Base-by-base conservation (phyloP, 345 rosid genomes). In the Mangifera indica region DNA sequence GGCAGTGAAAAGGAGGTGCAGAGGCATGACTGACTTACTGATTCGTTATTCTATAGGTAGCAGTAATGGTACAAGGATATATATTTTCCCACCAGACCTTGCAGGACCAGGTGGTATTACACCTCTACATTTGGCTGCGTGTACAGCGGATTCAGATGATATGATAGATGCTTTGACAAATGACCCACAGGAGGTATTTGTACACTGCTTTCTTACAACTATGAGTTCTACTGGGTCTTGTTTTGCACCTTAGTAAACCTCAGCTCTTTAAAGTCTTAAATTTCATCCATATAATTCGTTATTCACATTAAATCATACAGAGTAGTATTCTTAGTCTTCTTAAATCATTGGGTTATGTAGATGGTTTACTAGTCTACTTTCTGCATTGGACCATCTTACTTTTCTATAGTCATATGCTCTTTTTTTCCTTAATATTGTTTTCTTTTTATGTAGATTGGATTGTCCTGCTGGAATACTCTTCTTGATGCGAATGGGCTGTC, bases 71-170 rank as follows among this genome's bases (percentile, higher is more conserved):
- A 67, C 78, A 73, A 82, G 45, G 72, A 81, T 13, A 3, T 88
- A 80, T 10, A 74, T 93, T 21, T 93, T 93, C 83, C 79, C 83
- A 49, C 91, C 98, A 25, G 83, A 86, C 72, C 75, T 83, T 72
- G 80, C 57, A 18, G 95, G 97, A 37, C 88, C 97, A 32, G 95
- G 91, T 51, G 92, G 91, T 63, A 80, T 91, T 77, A 86, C 98
- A 32, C 93, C 98, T 42, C 79, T 93, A 34, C 98, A 93, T 82
- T 80, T 91, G 83, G 95, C 95, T 78, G 97, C 98, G 58, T 84
- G 86, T 79, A 87, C 89, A 40, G 81, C 89, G 1, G 86, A 80
- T 70, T 88, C 95, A 66, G 86, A 78, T 13, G 89, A 81, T 77
- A 74, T 89, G 64, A 66, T 93, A 45, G 89, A 93, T 79, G 83